These are phyloP conservation scores for Boletus calvinii DNA, from an alignment of 1,284 basidiomycete genomes.

Conservation along the genomic window DNA sequence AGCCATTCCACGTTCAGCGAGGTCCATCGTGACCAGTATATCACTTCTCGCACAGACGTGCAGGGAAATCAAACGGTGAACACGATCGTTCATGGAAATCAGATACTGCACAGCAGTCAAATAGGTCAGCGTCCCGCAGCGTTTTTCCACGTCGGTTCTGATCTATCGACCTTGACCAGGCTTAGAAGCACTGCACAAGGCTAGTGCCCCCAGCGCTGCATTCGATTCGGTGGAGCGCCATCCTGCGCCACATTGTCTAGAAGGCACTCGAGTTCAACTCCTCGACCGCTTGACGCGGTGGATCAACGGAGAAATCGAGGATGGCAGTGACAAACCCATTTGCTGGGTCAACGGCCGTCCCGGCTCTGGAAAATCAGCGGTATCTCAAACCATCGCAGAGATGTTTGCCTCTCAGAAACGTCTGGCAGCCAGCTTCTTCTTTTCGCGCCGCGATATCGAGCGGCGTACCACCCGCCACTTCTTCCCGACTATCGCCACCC, in stretches of 20 bases:
- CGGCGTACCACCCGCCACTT: slow-evolving; percentile 13
- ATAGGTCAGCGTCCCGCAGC: background rate
- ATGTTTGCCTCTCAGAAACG: slow-evolving; percentile 8
- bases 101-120: slow-evolving; percentile 12
- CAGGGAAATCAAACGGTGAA: slow-evolving; percentile 16
- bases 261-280: slow-evolving; percentile 16
- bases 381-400: slow-evolving; percentile 18
- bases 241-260: slow-evolving; percentile 11
- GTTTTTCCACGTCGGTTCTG: background rate
- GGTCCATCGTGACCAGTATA: slow-evolving; percentile 17
- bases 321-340: background rate
- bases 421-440: slow-evolving; percentile 22
- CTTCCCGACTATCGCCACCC: slow-evolving; percentile 15
- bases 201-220: slow-evolving; percentile 9
- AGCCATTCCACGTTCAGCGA: slow-evolving; percentile 23
- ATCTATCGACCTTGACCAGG: background rate
- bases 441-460: slow-evolving; percentile 18
- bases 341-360: slow-evolving; percentile 18
- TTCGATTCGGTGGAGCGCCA: slow-evolving; percentile 13
- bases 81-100: slow-evolving; percentile 17
- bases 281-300: slow-evolving; percentile 8
- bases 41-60: slow-evolving; percentile 1
- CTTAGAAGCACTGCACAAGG: slow-evolving; percentile 12
- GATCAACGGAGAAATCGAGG: slow-evolving; percentile 2
- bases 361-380: slow-evolving; percentile 18